These are phyloP conservation scores for Papiliotrema flavescens DNA, from an alignment of 1,284 basidiomycete species.

Conservation along the genomic window DNA sequence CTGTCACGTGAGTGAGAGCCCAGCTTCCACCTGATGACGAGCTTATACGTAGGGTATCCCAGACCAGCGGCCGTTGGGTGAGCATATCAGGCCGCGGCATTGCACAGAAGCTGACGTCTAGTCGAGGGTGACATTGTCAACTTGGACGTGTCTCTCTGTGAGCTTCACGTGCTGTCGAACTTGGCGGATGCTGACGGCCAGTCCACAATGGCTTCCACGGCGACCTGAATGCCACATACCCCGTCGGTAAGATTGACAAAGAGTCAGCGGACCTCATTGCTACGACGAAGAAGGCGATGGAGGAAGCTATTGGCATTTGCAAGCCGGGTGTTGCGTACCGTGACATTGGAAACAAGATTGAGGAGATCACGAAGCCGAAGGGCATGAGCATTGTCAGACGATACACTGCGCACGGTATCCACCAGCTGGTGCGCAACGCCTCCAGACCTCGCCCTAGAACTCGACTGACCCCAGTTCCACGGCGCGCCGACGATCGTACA, in stretches of 20 bases:
- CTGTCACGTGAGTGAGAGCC: conserved; percentile 61
- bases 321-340: conserved; percentile 82
- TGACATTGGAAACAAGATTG: conserved; percentile 55
- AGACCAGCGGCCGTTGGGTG: conserved; percentile 69
- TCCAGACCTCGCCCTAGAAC: too few species aligned
- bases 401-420: conserved; percentile 89
- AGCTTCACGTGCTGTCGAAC: conserved; percentile 11
- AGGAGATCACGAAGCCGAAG: conserved; percentile 72
- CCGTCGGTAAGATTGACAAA: conserved; percentile 79
- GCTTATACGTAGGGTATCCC: conserved; percentile 64
- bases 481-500: conserved; percentile 49
- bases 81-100: neutral
- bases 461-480: conserved; percentile 33
- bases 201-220: conserved; percentile 69
- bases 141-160: conserved; percentile 61
- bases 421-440: conserved; percentile 62
- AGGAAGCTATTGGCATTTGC: conserved; percentile 83
- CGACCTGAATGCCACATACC: conserved; percentile 81
- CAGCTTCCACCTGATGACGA: conserved; percentile 6
- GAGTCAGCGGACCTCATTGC: conserved; percentile 76
- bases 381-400: conserved; percentile 80
- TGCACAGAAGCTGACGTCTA: conserved; percentile 2
- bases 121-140: conserved; percentile 91
- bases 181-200: neutral
- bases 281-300: conserved; percentile 72